Percentiles rank a stretch among this genome's conserved stretches.
phyloP scores from a whole-genome alignment of 331 rosid species.

The Quercus phellos region DNA sequence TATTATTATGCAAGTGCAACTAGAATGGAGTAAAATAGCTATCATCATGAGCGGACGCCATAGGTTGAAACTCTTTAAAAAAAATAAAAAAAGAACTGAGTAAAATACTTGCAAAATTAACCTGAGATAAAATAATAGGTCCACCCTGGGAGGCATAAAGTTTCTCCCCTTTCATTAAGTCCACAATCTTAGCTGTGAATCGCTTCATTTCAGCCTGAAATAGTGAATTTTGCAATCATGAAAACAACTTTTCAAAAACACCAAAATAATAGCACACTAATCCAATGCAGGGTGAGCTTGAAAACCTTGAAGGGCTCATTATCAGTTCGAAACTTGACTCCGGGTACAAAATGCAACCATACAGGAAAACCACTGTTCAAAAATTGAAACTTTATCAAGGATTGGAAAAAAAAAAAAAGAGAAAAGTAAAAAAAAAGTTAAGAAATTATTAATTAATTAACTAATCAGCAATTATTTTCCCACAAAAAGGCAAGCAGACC shows the following conservation, averaged over 20 bases:
- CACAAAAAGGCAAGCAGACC: not conserved
- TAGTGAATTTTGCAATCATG: not conserved
- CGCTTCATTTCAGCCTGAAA: slow-evolving; percentile 87
- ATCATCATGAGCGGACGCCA: no score
- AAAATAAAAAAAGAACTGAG: not conserved
- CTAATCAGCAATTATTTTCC: not conserved
- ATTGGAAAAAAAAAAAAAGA: not conserved
- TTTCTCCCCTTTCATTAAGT: slow-evolving; percentile 78
- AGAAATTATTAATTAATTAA: not conserved
- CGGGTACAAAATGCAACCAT: slow-evolving; percentile 88
- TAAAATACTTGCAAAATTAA: slow-evolving; percentile 7
- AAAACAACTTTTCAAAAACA: not conserved
- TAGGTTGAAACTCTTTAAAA: no score
- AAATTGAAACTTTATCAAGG: not conserved
- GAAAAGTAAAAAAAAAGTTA: not conserved
- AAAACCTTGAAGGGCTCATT: slow-evolving; percentile 80
- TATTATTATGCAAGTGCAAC: not conserved
- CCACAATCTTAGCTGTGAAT: slow-evolving; percentile 78
- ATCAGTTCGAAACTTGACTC: slow-evolving; percentile 74
- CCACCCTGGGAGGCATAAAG: slow-evolving; percentile 96
- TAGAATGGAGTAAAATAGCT: not conserved
- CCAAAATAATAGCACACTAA: not conserved
- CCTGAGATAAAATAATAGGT: slow-evolving; percentile 95
- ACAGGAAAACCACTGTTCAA: slow-evolving; percentile 83
- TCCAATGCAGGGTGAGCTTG: not conserved